Base-by-base conservation (phyloP, 306 rosid genomes). In the Geum urbanum region DNA sequence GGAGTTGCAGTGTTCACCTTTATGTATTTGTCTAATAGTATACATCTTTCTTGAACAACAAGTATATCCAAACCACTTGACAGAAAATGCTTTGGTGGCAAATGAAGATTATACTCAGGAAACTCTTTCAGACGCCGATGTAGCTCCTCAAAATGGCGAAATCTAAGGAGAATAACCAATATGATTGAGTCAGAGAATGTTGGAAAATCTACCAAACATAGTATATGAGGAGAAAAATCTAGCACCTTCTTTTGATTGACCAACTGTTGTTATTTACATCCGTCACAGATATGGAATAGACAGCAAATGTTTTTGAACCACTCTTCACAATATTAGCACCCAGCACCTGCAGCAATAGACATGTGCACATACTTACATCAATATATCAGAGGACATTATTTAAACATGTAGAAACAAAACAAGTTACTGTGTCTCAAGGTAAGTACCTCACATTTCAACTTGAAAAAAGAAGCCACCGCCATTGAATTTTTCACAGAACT, bases 81-180 rank as follows among this genome's bases (percentile, higher is more conserved):
- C 32, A 95, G 92, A 77, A 95, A 91, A 86, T 91, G 99, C 75
- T 95, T 95, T 8, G 99, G 99, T 35, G 99, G 99, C 86, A 95
- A 83, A 77, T 91, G 92, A 80, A 95, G 97, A 67, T 84, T 81
- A 82, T 95, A 95, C 86, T 87, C 92, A 2, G 92, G 81, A 82
- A 88, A 95, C 82, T 86, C 96, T 84, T 95, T 95, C 60, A 95
- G 84, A 60, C 92, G 95, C 65, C 95, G 86, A 81, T 91, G 99
- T 69, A 95, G 86, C 87, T 95, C 99, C 88, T 95, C 99, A 84
- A 95, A 95, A 84, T 95, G 99, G 53, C 99, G 90, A 84, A 95
- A 95, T 89, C 99, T 95, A 57, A 22, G 47, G 59, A 69, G 6
- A 81, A 64, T 14, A 62, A 37, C 58, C 49, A 47, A 72, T 10